These are phyloP conservation scores for Cadophora malorum DNA, from an alignment of 2,329 filamentous ascomycete genomes.

Conservation along the genomic window DNA sequence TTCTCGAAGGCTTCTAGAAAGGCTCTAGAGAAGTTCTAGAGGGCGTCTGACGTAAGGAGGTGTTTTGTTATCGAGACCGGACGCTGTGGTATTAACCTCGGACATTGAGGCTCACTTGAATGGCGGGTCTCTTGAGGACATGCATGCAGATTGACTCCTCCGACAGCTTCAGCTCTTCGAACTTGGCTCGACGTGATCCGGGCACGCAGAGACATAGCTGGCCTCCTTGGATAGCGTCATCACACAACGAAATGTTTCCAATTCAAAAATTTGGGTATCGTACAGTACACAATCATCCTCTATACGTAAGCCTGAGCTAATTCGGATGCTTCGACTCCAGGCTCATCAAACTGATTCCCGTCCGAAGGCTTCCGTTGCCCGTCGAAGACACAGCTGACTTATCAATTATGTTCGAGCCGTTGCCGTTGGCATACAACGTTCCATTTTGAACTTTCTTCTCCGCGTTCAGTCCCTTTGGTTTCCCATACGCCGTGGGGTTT, in stretches of 20 bases:
- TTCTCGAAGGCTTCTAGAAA: background rate
- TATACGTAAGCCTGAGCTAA: background rate
- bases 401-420: no score
- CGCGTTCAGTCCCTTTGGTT: background rate
- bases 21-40: background rate
- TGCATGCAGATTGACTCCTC: background rate
- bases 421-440: background rate
- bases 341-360: conserved; percentile 1
- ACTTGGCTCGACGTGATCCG: no score
- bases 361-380: conserved; percentile 5
- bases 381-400: background rate
- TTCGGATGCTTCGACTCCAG: background rate
- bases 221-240: background rate
- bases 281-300: background rate
- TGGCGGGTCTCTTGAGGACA: background rate
- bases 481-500: background rate
- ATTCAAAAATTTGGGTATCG: background rate
- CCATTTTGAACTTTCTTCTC: background rate
- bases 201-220: no score
- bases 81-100: background rate
- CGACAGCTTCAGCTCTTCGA: background rate
- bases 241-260: background rate
- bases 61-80: background rate
- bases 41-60: background rate
- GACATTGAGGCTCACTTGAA: background rate